Conservation (phyloP, 179 eudicot genomes). For the Drosera spatulata region DNA sequence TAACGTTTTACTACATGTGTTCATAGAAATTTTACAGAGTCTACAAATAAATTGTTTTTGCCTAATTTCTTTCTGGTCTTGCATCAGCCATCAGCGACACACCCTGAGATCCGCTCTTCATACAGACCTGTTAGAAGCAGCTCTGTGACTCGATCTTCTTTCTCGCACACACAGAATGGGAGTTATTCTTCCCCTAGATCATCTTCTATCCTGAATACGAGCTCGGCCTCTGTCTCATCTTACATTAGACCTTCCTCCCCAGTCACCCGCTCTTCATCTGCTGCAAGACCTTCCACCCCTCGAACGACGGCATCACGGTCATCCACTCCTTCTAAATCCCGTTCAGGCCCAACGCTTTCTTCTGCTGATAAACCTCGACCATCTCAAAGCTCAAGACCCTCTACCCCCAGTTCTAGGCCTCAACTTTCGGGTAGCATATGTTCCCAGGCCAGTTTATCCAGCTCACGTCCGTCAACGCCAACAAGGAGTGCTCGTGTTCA, state of each 20-base stretch:
- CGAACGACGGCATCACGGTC: conserved; percentile 67
- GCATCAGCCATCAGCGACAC: conserved; percentile 67
- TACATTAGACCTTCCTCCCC: conserved; percentile 91
- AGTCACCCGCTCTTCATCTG: conserved; percentile 57
- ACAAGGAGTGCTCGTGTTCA: conserved; percentile 51
- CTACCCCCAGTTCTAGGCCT: conserved; percentile 87
- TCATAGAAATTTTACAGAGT: too few relatives aligned
- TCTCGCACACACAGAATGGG: conserved; percentile 45
- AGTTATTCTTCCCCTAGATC: conserved; percentile 55
- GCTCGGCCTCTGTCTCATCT: conserved; percentile 92
- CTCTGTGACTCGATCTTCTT: conserved; percentile 81
- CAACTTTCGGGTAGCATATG: conserved; percentile 43
- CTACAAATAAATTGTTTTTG: not conserved
- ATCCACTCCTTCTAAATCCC: conserved; percentile 70
- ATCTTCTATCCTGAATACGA: conserved; percentile 70
- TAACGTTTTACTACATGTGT: not conserved
- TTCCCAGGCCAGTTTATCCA: conserved; percentile 35
- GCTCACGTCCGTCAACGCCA: conserved; percentile 90
- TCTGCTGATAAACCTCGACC: conserved; percentile 48
- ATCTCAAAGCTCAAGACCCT: conserved; percentile 70
- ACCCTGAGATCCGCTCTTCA: conserved; percentile 52
- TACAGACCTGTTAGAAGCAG: conserved; percentile 75
- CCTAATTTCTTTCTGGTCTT: not conserved
- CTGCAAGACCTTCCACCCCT: conserved; percentile 76
- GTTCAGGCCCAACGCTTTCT: conserved; percentile 41